Conservation (phyloP, 2,329 filamentous ascomycete genomes). For the Pseudogymnoascus sp. region DNA sequence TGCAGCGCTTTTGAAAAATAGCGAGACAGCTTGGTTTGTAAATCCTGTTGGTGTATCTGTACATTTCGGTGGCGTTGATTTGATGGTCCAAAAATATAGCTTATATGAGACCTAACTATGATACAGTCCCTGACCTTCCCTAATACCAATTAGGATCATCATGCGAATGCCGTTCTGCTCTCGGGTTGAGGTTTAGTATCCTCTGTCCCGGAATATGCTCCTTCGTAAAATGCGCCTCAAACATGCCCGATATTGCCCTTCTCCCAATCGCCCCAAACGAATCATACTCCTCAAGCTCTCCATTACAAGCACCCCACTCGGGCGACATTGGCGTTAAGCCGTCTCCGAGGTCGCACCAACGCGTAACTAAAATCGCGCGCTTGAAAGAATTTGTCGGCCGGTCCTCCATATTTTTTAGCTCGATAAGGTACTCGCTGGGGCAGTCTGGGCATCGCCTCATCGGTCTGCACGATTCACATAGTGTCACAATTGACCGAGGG, state of each 20-base stretch:
- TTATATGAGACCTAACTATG: not conserved
- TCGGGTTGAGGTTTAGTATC: constrained; percentile 51
- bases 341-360: constrained; percentile 55
- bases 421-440: constrained; percentile 54
- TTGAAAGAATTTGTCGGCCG: constrained; percentile 42
- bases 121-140: constrained; percentile 13
- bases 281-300: constrained; percentile 37
- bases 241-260: constrained; percentile 50
- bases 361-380: constrained; percentile 51
- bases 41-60: not conserved
- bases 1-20: not conserved
- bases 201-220: constrained; percentile 49
- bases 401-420: constrained; percentile 53
- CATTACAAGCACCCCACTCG: constrained; percentile 51
- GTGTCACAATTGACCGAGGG: constrained; percentile 38
- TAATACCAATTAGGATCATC: constrained; percentile 53
- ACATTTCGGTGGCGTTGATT: not conserved
- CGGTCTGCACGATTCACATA: constrained; percentile 49
- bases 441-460: constrained; percentile 55
- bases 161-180: constrained; percentile 45
- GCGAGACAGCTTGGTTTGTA: not conserved
- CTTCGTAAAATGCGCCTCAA: constrained; percentile 48
- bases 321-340: constrained; percentile 41
- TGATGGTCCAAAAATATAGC: not conserved
- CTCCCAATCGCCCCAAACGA: constrained; percentile 46